These are phyloP conservation scores for Arachnomyces sp. DNA, from an alignment of 2,329 filamentous ascomycete species.

Conservation along the genomic window DNA sequence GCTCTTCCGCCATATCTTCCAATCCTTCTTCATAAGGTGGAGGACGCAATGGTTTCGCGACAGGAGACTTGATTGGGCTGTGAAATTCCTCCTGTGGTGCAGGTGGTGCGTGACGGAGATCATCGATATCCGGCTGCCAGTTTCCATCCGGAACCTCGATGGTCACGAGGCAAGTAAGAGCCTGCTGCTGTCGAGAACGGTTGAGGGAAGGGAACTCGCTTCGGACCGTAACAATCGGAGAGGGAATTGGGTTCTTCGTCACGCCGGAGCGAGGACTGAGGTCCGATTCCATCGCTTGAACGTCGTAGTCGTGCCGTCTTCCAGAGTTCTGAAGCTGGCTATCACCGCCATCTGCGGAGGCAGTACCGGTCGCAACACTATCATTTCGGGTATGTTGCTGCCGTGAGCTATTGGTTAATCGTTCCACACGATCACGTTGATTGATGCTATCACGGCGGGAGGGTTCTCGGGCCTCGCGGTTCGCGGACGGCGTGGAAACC, in stretches of 20 bases:
- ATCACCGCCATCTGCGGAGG: conserved; percentile 76
- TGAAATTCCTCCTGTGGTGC: conserved; percentile 44
- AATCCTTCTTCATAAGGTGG: conserved; percentile 71
- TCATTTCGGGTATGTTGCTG: conserved; percentile 64
- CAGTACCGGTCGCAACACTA: conserved; percentile 64
- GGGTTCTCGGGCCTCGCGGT: conserved; percentile 22
- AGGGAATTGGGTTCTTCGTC: conserved; percentile 77
- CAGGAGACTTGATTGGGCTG: conserved; percentile 43
- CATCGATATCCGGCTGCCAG: conserved; percentile 79
- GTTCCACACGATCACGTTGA: conserved; percentile 40
- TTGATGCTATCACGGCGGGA: conserved; percentile 32
- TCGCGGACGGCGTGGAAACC: conserved; percentile 14
- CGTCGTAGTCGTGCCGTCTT: conserved; percentile 85
- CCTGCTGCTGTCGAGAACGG: conserved; percentile 87
- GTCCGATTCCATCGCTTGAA: conserved; percentile 90
- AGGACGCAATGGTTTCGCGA: conserved; percentile 46
- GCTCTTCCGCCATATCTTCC: conserved; percentile 76
- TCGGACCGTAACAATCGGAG: conserved; percentile 85
- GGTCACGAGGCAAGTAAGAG: conserved; percentile 85
- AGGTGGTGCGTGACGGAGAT: conserved; percentile 52
- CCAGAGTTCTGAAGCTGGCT: conserved; percentile 59
- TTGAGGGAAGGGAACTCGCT: conserved; percentile 95
- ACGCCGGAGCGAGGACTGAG: conserved; percentile 60
- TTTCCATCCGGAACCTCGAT: conserved; percentile 89
- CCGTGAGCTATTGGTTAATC: conserved; percentile 33